These are phyloP conservation scores for Gossypium rotundifolium DNA, from an alignment of 345 rosid species.

Conservation along the genomic window DNA sequence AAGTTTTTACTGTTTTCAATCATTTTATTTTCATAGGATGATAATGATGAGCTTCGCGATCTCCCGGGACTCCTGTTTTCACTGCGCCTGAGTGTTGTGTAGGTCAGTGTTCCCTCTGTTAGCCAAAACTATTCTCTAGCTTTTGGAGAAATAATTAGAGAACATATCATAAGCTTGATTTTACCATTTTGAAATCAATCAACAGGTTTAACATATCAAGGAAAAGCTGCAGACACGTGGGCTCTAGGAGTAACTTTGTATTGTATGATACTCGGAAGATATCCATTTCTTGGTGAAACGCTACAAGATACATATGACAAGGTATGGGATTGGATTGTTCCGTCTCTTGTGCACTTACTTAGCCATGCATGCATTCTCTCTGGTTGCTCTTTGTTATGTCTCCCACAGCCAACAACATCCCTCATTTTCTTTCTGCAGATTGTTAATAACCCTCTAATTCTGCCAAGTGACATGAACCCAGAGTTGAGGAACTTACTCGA, in stretches of 20 bases:
- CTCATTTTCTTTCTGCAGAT: conserved; percentile 42
- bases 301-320: conserved; percentile 95
- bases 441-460: conserved; percentile 58
- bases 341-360: background rate
- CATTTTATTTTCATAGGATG: conserved; percentile 50
- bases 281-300: conserved; percentile 93
- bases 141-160: background rate
- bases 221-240: conserved; percentile 96
- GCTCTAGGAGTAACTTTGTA: conserved; percentile 93
- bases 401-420: background rate
- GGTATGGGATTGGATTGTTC: conserved; percentile 32
- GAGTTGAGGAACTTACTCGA: conserved; percentile 61
- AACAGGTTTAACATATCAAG: conserved; percentile 78
- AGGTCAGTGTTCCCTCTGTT: conserved; percentile 37
- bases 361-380: background rate
- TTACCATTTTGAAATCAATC: conserved; percentile 13
- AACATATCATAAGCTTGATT: conserved; percentile 1
- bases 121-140: background rate
- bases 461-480: conserved; percentile 65
- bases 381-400: background rate
- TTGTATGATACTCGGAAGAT: conserved; percentile 73
- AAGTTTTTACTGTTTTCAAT: background rate
- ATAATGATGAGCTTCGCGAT: conserved; percentile 92
- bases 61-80: conserved; percentile 99
- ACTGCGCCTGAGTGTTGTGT: conserved; percentile 99